Base-by-base conservation (phyloP, 805 yeast species). In the Candida vaughaniae region DNA sequence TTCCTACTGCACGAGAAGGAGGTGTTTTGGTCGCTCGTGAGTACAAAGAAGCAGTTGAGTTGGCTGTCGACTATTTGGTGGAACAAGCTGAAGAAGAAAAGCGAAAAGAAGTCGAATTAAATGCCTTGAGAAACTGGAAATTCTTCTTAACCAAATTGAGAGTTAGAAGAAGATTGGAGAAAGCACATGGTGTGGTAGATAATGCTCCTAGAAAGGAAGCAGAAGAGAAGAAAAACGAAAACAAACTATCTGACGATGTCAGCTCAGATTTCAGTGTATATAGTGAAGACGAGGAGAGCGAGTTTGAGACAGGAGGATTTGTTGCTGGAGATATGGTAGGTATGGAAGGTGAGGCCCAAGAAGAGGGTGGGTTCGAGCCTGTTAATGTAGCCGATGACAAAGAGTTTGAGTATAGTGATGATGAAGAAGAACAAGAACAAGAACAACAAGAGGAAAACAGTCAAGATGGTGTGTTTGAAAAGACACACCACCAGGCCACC, bases 21-120 rank as follows among this genome's bases (percentile, higher is more conserved):
- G 98, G 98, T 2, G 74, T 88, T 17, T 82, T 93, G 1, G 82
- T 89, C 5, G 82, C 85, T 4, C 52, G 53, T 16, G 82, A 80
- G 49, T 78, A 62, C 42, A 63, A 66, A 40, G 87, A 80, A 25
- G 90, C 89, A 0, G 67, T 86, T 25, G 49, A 60, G 17, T 60
- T 68, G 0, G 80, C 80, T 1, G 60, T 74, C 29, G 71, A 74
- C 7, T 66, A 69, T 16, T 52, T 82, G 16, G 51, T 64, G 35
- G 75, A 71, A 15, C 78, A 78, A 41, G 77, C 73, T 35, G 61
- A 60, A 17, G 73, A 73, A 22, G 72, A 70, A 8, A 66, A 66
- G 35, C 52, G 66, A 36, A 58, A 60, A 25, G 57, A 66, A 15
- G 61, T 63, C 11, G 81, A 78, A 42, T 48, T 75, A 30, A 64